Percentiles rank a stretch among this genome's conserved stretches.
phyloP scores from a whole-genome alignment of 306 rosid genomes.

The Potentilla sterilis region DNA sequence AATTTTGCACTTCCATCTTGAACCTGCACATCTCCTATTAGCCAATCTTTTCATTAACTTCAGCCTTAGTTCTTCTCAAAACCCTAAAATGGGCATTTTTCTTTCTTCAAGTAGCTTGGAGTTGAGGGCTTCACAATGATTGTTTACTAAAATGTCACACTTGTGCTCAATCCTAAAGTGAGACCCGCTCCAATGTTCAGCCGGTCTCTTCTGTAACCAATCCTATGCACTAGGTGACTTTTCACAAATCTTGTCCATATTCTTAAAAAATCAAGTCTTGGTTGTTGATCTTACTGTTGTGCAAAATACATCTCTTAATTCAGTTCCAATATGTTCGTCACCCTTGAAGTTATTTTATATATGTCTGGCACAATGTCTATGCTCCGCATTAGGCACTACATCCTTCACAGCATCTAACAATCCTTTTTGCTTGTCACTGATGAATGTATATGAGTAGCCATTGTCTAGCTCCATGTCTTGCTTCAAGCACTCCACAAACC shows the following conservation, averaged over 20 bases:
- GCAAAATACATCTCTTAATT: not conserved
- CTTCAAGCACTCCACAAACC: not conserved
- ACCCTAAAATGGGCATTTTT: too few species aligned
- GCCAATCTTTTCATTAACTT: too few species aligned
- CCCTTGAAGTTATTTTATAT: not conserved
- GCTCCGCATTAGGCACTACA: not conserved
- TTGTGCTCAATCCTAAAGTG: not conserved
- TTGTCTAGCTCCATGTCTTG: not conserved
- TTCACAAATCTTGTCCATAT: not conserved
- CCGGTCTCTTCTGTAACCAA: not conserved
- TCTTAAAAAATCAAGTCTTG: too few species aligned
- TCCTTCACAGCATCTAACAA: not conserved
- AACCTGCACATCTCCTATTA: too few species aligned
- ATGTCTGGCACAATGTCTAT: not conserved
- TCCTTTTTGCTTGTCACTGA: not conserved
- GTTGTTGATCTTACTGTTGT: not conserved
- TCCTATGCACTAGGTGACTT: not conserved
- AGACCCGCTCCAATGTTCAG: not conserved
- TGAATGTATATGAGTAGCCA: not conserved
- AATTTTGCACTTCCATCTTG: too few species aligned
- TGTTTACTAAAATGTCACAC: too few species aligned
- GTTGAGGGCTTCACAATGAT: too few species aligned
- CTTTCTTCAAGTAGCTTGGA: too few species aligned
- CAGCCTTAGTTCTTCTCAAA: too few species aligned
- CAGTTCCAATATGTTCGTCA: too few species aligned